Evolutionary conservation across 179 eudicot genomes (phyloP), one percentile per base, ranked within the genome.

Genomic region (Drosera spatulata): DNA sequence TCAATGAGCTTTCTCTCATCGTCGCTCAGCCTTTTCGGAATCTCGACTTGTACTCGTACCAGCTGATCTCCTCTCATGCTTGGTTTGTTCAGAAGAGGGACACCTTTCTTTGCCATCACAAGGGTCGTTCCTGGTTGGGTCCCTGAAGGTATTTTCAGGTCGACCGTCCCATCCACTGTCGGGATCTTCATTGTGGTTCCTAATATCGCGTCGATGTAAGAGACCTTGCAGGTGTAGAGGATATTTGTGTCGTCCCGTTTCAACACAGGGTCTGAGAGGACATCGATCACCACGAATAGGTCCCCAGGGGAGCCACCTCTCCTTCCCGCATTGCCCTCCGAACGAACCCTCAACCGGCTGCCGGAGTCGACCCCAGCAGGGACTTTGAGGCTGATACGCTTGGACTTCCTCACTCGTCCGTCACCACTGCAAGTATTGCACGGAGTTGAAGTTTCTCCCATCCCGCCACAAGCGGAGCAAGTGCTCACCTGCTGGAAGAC

Each of bases 61-160:
- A 88, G 56, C 69, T 91, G 98, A 64, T 91, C 96, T 0, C 98
- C 96, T 73, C 96, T 82, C 77, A 74, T 82, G 53, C 73, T 91
- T 37, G 82, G 83, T 62, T 78, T 88, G 68, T 85, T 85, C 66
- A 87, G 61, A 69, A 74, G 37, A 0, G 95, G 91, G 43, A 91
- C 98, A 8, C 98, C 98, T 63, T 88, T 91, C 75, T 86, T 88
- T 4, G 89, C 91, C 98, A 91, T 77, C 52, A 91, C 95, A 47
- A 91, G 66, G 0, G 96, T 91, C 0, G 96, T 88, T 63, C 89
- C 89, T 0, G 96, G 98, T 53, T 91, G 96, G 1, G 95, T 88
- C 3, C 96, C 98, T 0, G 95, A 39, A 1, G 98, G 96, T 52
- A 91, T 84, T 65, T 84, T 88, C 69, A 88, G 77, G 62, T 91